A percentile compares a stretch with the other conserved stretches of the same genome.
Evolutionary conservation across 2,329 filamentous ascomycete species (phyloP).

Genomic region (Scorias spongiosa): DNA sequence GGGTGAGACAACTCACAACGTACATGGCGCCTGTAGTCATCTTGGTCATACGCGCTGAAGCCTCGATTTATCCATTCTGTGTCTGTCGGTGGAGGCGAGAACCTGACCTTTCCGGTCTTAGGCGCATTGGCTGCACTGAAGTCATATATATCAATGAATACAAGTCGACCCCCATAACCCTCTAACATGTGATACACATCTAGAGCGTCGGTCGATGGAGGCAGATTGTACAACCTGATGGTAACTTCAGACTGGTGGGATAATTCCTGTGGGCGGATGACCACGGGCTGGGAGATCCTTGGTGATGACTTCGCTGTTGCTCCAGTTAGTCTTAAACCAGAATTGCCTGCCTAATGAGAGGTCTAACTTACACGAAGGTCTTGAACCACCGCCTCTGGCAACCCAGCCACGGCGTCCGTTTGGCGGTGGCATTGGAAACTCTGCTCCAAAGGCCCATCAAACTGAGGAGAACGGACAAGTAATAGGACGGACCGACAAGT

Average conservation of each 20-base stretch:
- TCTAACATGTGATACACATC: slow-evolving; percentile 10
- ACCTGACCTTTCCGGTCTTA: slow-evolving; percentile 7
- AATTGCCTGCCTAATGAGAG: no score
- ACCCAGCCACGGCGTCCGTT: no score
- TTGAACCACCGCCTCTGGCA: no score
- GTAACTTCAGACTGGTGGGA: slow-evolving; percentile 4
- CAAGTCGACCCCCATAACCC: slow-evolving; percentile 5
- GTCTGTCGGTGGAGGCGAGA: slow-evolving; percentile 10
- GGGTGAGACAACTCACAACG: background rate
- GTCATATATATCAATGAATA: slow-evolving; percentile 9
- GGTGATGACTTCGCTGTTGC: background rate
- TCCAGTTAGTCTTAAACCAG: no score
- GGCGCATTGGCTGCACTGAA: background rate
- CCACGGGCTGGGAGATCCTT: background rate
- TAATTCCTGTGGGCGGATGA: background rate
- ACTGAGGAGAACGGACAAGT: no score
- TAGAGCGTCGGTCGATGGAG: slow-evolving; percentile 7
- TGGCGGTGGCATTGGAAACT: no score
- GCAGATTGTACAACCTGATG: slow-evolving; percentile 7
- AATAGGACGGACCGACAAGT: no score
- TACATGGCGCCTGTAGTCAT: background rate
- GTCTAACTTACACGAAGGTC: no score
- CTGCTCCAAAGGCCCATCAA: no score
- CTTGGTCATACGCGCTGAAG: slow-evolving; percentile 2
- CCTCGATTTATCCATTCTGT: slow-evolving; percentile 6